phyloP scores from a whole-genome alignment of 805 yeast genomes.

The Candida ulmi region DNA sequence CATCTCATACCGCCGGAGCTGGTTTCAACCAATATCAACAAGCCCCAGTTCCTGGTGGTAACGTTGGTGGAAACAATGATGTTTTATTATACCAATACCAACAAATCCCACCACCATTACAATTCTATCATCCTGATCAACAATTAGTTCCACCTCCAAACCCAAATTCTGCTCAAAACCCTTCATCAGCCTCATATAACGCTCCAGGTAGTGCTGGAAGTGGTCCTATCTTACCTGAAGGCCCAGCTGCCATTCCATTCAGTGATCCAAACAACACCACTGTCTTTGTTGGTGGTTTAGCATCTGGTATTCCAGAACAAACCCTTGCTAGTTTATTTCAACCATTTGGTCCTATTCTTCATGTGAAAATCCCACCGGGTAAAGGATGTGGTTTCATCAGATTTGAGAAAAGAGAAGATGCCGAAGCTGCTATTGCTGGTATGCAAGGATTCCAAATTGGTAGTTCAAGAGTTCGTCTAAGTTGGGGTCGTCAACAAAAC shows the following conservation, averaged over 20 bases:
- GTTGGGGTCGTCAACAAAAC: slow-evolving; percentile 60
- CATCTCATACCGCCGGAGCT: background rate
- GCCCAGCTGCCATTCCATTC: slow-evolving; percentile 21
- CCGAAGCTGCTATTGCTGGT: slow-evolving; percentile 70
- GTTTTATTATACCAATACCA: slow-evolving; percentile 17
- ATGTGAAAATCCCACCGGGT: slow-evolving; percentile 71
- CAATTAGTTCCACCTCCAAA: slow-evolving; percentile 4
- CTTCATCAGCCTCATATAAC: background rate
- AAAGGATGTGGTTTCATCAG: slow-evolving; percentile 78
- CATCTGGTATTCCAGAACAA: slow-evolving; percentile 56
- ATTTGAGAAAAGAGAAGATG: slow-evolving; percentile 61
- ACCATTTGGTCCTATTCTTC: slow-evolving; percentile 67
- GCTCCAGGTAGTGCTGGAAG: background rate
- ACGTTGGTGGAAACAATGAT: slow-evolving; percentile 9
- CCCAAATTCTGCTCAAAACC: slow-evolving; percentile 1
- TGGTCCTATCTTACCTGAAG: background rate
- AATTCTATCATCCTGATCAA: slow-evolving; percentile 14
- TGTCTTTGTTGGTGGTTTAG: slow-evolving; percentile 72
- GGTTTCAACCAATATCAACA: slow-evolving; percentile 16
- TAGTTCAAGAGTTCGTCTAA: slow-evolving; percentile 65
- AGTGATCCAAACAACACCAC: slow-evolving; percentile 65
- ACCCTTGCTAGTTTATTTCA: slow-evolving; percentile 56
- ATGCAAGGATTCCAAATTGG: slow-evolving; percentile 77
- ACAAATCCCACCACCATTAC: slow-evolving; percentile 16
- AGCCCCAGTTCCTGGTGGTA: background rate